Evolutionary conservation across 305 asterid species (phyloP), one percentile per base, ranked within the genome.

Genomic region (Fraxinus baroniana): DNA sequence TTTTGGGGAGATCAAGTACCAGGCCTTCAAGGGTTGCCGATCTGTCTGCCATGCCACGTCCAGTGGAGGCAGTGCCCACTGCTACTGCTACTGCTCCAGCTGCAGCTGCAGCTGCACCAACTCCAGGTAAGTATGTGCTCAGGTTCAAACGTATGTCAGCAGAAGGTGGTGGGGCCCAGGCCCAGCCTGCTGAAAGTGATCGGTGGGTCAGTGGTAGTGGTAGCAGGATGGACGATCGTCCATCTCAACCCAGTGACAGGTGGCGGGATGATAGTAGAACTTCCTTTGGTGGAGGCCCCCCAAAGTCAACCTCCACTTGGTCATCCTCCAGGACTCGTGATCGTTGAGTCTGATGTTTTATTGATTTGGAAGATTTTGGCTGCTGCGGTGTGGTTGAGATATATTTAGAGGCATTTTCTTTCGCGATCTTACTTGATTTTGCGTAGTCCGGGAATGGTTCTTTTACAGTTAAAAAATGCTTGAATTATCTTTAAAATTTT

Each of bases 61-160:
- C 91, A 49, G 76, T 87, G 20, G 95, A 86, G 74, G 84, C 85
- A n/a, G 83, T 82, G 7, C 75, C 76, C 3, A 2, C 90, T 10
- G 85, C 87, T 49, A 2, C 90, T 10, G 85, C 87, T 49, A n/a
- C 66, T n/a, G 66, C 66, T 55, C 81, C 91, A 0, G 17, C 52
- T 44, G 52, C 17, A 44, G 87, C 84, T 7, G 86, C 90, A 1
- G 86, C 83, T 8, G 86, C 87, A 35, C 88, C 92, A 22, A 1
- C 89, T 46, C 7, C 86, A 68, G 97, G 81, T 15, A 94, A 86
- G 87, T 96, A 91, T 20, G 93, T 96, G 55, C 99, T 97, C n/a
- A 86, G 44, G 86, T 86, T 83, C 86, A 86, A 82, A 83, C 86
- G 92, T 2, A 15, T 2, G 82, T 74, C 3, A 37, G 87, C 84